A percentile compares a stretch with the other conserved stretches of the same genome.
These are phyloP conservation scores for Tulasnella sp. DNA, from an alignment of 768 basidiomycete genomes.

Conservation along the genomic window DNA sequence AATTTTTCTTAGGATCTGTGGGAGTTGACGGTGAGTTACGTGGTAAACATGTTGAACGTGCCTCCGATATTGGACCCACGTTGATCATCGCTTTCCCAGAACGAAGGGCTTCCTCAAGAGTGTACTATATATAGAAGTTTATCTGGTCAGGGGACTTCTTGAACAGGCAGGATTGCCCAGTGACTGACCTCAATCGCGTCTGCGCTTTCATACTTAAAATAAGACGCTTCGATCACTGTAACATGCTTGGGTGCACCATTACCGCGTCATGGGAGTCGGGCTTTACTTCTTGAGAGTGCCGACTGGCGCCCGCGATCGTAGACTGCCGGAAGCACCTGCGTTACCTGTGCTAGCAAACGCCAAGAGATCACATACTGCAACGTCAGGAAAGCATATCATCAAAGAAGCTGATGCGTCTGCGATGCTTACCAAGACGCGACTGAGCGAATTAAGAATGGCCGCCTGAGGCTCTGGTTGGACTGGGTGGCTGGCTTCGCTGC, in stretches of 20 bases:
- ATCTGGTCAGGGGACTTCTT: neutral
- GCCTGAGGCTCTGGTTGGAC: constrained; percentile 1
- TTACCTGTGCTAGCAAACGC: no score
- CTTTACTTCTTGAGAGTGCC: neutral
- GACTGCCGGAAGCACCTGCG: no score
- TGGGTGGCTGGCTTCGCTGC: neutral
- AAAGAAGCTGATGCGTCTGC: neutral
- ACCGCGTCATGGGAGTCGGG: neutral
- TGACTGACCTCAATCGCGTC: constrained; percentile 1
- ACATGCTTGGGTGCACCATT: neutral
- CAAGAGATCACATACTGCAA: no score
- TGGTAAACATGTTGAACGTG: neutral
- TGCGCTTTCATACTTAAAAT: neutral
- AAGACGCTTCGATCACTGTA: neutral
- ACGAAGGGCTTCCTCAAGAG: neutral
- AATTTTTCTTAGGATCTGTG: constrained; percentile 36
- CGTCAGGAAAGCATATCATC: neutral
- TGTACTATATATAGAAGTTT: neutral
- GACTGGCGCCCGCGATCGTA: no score
- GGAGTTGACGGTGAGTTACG: neutral
- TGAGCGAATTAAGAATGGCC: neutral
- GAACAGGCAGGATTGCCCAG: neutral
- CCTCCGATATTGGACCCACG: neutral
- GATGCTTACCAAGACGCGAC: neutral
- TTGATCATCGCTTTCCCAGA: constrained; percentile 1